Percentiles rank a stretch among this genome's conserved stretches.
Conservation (phyloP, 2,329 filamentous ascomycete genomes). For the Pseudocercospora crystallina region DNA sequence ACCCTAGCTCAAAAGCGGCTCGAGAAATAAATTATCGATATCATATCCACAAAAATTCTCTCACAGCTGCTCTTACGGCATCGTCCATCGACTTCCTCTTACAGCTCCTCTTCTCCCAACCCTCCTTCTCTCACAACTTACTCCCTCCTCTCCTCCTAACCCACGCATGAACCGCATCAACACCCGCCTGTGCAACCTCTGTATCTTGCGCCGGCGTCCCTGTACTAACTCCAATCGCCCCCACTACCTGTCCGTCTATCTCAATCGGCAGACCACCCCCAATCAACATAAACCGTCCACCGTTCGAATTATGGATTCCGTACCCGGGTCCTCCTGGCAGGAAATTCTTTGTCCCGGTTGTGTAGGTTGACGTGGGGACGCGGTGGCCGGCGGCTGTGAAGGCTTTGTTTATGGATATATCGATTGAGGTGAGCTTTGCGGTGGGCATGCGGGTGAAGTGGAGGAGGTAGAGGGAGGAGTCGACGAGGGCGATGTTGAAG, state of each 20-base stretch:
- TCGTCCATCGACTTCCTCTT: too few relatives aligned
- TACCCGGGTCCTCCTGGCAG: constrained; percentile 55
- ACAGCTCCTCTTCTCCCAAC: too few relatives aligned
- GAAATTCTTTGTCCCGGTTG: constrained; percentile 45
- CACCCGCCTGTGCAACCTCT: constrained; percentile 53
- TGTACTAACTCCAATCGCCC: constrained; percentile 56
- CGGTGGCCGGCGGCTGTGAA: constrained; percentile 59
- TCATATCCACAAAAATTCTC: constrained; percentile 1
- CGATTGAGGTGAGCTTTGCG: constrained; percentile 55
- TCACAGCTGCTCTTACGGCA: not conserved
- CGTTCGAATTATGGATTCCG: constrained; percentile 54
- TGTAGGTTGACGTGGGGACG: constrained; percentile 53
- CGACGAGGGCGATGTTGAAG: constrained; percentile 52
- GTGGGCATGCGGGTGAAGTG: constrained; percentile 51
- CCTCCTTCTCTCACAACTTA: constrained; percentile 37
- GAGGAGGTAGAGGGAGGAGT: constrained; percentile 47
- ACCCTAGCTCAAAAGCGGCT: not conserved
- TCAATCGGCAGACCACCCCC: constrained; percentile 55
- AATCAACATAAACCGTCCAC: constrained; percentile 55
- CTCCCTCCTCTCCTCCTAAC: constrained; percentile 37
- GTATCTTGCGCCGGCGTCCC: constrained; percentile 57
- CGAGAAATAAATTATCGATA: constrained; percentile 5
- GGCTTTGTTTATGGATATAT: constrained; percentile 64
- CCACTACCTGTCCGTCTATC: constrained; percentile 51
- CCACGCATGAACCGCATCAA: constrained; percentile 47